phyloP scores from a whole-genome alignment of 805 yeast genomes.

The Grigorovia jiainica region DNA sequence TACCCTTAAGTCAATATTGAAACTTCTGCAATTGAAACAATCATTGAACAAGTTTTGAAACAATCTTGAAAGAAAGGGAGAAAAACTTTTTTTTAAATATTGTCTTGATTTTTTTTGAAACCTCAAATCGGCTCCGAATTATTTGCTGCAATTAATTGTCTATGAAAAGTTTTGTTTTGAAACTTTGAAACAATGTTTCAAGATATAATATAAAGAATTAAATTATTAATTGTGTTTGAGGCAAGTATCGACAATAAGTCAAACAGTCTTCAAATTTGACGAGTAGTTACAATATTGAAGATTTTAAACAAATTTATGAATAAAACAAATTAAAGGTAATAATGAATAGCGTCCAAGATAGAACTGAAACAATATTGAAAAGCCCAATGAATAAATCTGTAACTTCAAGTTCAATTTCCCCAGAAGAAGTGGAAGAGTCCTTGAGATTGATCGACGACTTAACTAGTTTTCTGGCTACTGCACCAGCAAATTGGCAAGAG shows the following conservation, averaged over 20 bases:
- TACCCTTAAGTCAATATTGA: constrained; percentile 17
- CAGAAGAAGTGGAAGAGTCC: constrained; percentile 36
- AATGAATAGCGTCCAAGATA: constrained; percentile 8
- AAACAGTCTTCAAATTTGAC: background rate
- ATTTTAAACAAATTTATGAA: background rate
- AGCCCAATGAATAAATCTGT: background rate
- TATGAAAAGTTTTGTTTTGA: background rate
- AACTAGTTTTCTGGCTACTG: constrained; percentile 81
- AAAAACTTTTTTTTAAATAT: background rate
- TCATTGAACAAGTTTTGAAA: background rate
- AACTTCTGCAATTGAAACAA: constrained; percentile 9
- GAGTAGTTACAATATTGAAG: background rate
- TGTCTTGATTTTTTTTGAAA: background rate
- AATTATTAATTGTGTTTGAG: background rate
- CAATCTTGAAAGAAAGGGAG: background rate
- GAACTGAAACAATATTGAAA: constrained; percentile 16
- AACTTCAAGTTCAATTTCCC: background rate
- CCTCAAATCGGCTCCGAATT: background rate
- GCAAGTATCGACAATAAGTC: background rate
- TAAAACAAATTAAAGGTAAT: background rate
- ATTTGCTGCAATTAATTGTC: background rate
- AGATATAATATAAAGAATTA: background rate
- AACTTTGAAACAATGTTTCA: background rate
- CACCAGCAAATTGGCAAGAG: constrained; percentile 91
- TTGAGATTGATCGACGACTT: constrained; percentile 58